A percentile compares a stretch with the other conserved stretches of the same genome.
These are phyloP conservation scores for Chaetothyriales sp. DNA, from an alignment of 2,329 filamentous ascomycete genomes.

Conservation along the genomic window DNA sequence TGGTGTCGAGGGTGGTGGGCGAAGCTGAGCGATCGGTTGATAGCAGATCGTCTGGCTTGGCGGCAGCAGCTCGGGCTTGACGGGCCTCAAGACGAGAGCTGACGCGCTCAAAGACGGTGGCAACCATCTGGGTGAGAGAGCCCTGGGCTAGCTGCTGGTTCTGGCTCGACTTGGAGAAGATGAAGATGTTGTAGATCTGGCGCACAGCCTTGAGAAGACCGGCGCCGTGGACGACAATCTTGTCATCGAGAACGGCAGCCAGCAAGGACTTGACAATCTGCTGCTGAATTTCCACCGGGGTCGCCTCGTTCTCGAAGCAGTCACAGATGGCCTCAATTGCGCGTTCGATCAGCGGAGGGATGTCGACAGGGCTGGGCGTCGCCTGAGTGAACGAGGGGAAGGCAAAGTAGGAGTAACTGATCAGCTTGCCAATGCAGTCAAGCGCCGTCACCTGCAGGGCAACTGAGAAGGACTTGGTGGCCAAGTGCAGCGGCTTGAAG, in stretches of 20 bases:
- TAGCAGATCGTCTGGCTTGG: conserved; percentile 18
- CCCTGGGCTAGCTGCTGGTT: conserved; percentile 97
- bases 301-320: conserved; percentile 94
- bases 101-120: conserved; percentile 91
- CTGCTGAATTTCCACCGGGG: conserved; percentile 78
- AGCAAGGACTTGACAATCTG: conserved; percentile 96
- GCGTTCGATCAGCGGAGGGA: conserved; percentile 73
- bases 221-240: conserved; percentile 94
- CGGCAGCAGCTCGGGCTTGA: conserved; percentile 45
- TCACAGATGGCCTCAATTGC: conserved; percentile 99
- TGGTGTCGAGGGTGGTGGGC: conserved; percentile 18
- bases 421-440: conserved; percentile 96
- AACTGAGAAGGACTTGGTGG: conserved; percentile 72
- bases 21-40: conserved; percentile 9
- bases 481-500: conserved; percentile 79
- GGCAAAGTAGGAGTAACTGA: conserved; percentile 97
- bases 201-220: conserved; percentile 91
- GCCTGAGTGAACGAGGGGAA: conserved; percentile 39
- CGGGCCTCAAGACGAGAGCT: conserved; percentile 76
- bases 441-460: conserved; percentile 77
- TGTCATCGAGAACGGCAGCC: conserved; percentile 92
- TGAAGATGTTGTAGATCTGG: conserved; percentile 97
- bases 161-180: conserved; percentile 79
- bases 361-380: conserved; percentile 21
- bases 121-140: conserved; percentile 94